These are phyloP conservation scores for Arachis monticola DNA, from an alignment of 331 rosid genomes.

Conservation along the genomic window DNA sequence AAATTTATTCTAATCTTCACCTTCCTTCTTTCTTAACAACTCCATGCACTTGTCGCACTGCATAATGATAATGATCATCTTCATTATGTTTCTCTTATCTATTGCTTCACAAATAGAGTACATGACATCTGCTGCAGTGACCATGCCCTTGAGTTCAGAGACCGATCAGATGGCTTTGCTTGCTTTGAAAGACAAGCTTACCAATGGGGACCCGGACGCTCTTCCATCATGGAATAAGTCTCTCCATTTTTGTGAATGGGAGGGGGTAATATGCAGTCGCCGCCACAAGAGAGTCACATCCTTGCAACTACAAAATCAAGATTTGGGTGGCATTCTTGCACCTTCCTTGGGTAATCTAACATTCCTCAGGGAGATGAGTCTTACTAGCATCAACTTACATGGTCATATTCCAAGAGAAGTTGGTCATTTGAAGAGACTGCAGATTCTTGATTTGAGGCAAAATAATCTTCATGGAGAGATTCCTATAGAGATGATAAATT, in stretches of 20 bases:
- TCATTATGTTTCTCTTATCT: background rate
- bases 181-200: conserved; percentile 28
- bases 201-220: conserved; percentile 11
- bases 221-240: conserved; percentile 50
- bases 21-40: too few relatives aligned
- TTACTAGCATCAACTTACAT: conserved; percentile 25
- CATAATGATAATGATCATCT: background rate
- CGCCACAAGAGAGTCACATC: conserved; percentile 44
- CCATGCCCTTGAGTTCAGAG: too few relatives aligned
- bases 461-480: conserved; percentile 4
- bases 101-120: background rate
- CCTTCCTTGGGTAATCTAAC: conserved; percentile 52
- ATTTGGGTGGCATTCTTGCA: conserved; percentile 25
- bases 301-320: conserved; percentile 27
- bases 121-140: background rate
- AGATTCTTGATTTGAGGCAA: background rate
- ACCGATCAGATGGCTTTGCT: conserved; percentile 22
- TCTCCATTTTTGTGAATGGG: conserved; percentile 49
- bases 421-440: conserved; percentile 17
- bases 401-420: conserved; percentile 37
- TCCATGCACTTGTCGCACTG: background rate
- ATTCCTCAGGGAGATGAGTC: conserved; percentile 34
- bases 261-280: conserved; percentile 40
- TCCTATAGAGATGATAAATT: conserved; percentile 25
- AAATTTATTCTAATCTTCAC: background rate